A percentile compares a stretch with the other conserved stretches of the same genome.
Evolutionary conservation across 1,284 basidiomycete genomes (phyloP).

Genomic region (Phellinidium pouzarii): DNA sequence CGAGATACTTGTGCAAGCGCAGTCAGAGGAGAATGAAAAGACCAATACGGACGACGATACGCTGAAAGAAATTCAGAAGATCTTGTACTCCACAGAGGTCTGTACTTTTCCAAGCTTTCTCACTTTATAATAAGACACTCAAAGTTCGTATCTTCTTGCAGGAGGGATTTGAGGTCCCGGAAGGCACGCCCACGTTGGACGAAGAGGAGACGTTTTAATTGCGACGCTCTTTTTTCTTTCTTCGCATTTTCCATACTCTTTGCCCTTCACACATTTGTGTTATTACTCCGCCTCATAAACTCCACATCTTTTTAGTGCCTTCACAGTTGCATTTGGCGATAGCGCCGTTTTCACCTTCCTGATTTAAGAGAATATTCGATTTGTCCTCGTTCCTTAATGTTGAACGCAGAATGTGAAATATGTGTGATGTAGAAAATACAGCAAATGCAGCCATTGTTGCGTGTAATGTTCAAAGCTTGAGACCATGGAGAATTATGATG

Average conservation of each 20-base stretch:
- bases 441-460: neutral
- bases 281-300: neutral
- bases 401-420: neutral
- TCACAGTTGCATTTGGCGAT: neutral
- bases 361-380: neutral
- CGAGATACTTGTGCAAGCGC: slow-evolving; percentile 84
- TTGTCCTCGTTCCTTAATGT: neutral
- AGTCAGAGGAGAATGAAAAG: slow-evolving; percentile 54
- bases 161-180: slow-evolving; percentile 72
- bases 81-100: slow-evolving; percentile 93
- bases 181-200: slow-evolving; percentile 35
- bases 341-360: neutral
- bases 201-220: slow-evolving; percentile 55
- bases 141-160: slow-evolving; percentile 21
- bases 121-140: slow-evolving; percentile 14
- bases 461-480: neutral
- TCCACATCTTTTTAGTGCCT: neutral
- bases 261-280: neutral
- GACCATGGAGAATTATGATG: neutral
- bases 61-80: slow-evolving; percentile 83
- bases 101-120: slow-evolving; percentile 3
- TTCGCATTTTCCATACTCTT: slow-evolving; percentile 2
- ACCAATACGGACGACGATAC: slow-evolving; percentile 61
- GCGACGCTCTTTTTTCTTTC: neutral
- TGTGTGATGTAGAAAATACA: neutral